A percentile compares a stretch with the other conserved stretches of the same genome.
phyloP scores from a whole-genome alignment of 2,329 filamentous ascomycete genomes.

The Trichocomaceae sp. region DNA sequence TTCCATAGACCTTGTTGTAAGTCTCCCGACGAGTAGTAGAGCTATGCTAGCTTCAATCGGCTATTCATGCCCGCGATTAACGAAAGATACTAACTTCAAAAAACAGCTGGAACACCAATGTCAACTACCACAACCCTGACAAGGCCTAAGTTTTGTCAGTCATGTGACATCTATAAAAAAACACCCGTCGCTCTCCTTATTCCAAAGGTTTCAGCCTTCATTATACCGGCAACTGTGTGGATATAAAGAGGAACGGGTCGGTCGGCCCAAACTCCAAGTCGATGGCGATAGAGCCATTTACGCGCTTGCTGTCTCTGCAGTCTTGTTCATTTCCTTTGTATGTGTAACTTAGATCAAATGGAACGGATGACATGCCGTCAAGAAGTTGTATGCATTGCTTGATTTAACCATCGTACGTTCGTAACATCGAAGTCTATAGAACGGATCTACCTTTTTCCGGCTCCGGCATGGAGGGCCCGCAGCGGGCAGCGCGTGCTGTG shows the following conservation, averaged over 20 bases:
- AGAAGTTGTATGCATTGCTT: background rate
- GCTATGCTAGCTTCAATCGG: background rate
- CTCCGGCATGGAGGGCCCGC: background rate
- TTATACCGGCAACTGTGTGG: background rate
- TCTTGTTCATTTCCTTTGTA: conserved; percentile 13
- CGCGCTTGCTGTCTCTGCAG: conserved; percentile 9
- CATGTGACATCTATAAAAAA: background rate
- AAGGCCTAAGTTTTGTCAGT: conserved; percentile 41
- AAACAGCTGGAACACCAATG: conserved; percentile 78
- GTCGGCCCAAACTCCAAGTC: conserved; percentile 6
- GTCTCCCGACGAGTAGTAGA: conserved; percentile 28
- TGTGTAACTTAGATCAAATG: conserved; percentile 15
- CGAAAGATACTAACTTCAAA: conserved; percentile 6
- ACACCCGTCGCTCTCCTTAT: background rate
- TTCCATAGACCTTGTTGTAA: conserved; percentile 58
- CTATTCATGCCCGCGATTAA: background rate
- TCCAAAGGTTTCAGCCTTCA: background rate
- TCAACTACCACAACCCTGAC: conserved; percentile 97
- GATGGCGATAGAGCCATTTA: background rate
- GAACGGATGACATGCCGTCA: conserved; percentile 6
- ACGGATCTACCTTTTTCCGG: background rate
- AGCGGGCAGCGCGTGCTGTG: background rate
- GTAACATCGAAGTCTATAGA: background rate
- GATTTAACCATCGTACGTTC: background rate
- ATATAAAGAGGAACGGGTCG: background rate